Conservation (phyloP, 2,329 filamentous ascomycete species). For the Ascomycota sp. region DNA sequence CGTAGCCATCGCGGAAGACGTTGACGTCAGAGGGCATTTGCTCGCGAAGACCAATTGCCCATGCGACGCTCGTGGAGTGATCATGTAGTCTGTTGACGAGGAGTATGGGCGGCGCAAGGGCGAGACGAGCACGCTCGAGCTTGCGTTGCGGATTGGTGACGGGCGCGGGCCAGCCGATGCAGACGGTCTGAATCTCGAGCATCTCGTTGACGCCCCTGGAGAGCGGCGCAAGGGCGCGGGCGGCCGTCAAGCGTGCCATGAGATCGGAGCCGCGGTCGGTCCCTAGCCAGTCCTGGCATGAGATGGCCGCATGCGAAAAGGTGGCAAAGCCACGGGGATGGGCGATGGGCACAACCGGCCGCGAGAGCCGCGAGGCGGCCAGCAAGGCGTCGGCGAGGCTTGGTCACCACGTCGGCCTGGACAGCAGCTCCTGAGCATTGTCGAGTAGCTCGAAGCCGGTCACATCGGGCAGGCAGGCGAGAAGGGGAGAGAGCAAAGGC, state of each 20-base stretch:
- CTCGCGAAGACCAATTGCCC: background rate
- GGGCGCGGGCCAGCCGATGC: background rate
- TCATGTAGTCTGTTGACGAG: background rate
- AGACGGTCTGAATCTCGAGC: background rate
- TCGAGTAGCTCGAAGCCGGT: background rate
- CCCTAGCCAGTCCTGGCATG: conserved; percentile 1
- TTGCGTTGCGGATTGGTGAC: background rate
- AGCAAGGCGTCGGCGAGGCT: background rate
- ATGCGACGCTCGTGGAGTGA: background rate
- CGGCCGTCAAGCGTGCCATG: background rate
- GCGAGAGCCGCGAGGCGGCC: background rate
- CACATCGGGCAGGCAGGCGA: background rate
- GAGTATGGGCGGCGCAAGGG: background rate
- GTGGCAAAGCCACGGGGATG: background rate
- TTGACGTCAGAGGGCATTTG: background rate
- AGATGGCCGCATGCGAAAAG: conserved; percentile 1
- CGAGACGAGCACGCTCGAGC: background rate
- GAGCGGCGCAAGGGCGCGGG: background rate
- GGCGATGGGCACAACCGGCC: background rate
- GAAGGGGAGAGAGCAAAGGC: too few relatives aligned
- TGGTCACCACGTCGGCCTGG: background rate
- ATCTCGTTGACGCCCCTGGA: conserved; percentile 1
- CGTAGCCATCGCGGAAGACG: background rate
- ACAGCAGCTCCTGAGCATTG: background rate
- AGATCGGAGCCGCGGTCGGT: background rate